These are phyloP conservation scores for Suhomyces xylopsoci DNA, from an alignment of 805 yeast genomes.

Conservation along the genomic window DNA sequence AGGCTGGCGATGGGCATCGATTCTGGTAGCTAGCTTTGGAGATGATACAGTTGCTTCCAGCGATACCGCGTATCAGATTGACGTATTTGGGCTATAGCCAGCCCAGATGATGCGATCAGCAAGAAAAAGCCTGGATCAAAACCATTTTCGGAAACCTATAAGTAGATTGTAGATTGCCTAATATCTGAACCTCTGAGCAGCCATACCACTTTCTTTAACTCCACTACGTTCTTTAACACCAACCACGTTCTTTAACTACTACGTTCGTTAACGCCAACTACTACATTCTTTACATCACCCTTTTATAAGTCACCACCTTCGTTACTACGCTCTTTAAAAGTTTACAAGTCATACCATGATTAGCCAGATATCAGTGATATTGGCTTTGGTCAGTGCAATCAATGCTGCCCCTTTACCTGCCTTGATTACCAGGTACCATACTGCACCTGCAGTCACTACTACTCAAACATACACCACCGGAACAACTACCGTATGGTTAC, in stretches of 20 bases:
- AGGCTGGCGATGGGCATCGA: neutral
- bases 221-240: neutral
- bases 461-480: conserved; percentile 42
- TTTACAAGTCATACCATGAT: neutral
- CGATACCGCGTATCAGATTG: neutral
- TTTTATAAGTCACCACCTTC: no score
- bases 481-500: conserved; percentile 47
- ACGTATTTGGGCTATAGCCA: neutral
- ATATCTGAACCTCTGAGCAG: neutral
- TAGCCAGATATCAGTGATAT: neutral
- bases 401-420: conserved; percentile 37
- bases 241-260: neutral
- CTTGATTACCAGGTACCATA: conserved; percentile 51
- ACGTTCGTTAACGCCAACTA: no score
- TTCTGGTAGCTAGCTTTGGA: neutral
- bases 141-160: neutral
- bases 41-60: neutral
- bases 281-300: no score
- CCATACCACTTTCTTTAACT: neutral
- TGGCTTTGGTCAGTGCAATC: conserved; percentile 13
- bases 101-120: neutral
- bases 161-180: neutral
- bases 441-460: conserved; percentile 53
- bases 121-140: neutral
- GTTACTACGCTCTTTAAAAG: no score